Evolutionary conservation across 31 red algal species (phyloP), one percentile per base, ranked within the genome.

Genomic region (Asparagopsis taxiformis): DNA sequence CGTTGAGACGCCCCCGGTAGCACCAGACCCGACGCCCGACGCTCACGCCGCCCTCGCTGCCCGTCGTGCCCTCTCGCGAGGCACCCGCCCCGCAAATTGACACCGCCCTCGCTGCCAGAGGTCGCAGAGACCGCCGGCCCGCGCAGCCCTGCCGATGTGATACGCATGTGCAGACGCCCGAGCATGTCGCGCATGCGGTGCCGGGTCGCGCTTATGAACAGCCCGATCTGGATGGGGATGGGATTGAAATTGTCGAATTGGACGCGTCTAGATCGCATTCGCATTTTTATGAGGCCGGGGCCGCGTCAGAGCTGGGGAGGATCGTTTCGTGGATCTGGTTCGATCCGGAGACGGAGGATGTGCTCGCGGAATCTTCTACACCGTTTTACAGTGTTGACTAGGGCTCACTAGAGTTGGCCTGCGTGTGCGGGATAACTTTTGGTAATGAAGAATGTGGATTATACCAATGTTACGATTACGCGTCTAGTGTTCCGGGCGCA

Each of bases 181-280:
- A 86, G 41, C 82, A 86, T 69, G 64, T 75, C 25, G 82, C 82
- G 23, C 82, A 86, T 62, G 82, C 82, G n/a, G 82, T 86, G 37
- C 64, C 72, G 7, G 82, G 82, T 7, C 70, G 64, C 5, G 70
- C 52, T 38, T 81, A 81, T 51, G 38, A 69, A 11, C 49, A 61
- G 17, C 41, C 56, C 32, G 82, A 86, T 51, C 51, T 75, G 48
- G 70, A 74, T 24, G 80, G 67, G 41, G 80, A 72, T 8, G 80
- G 80, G 11, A 41, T 38, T 21, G 69, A 61, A 39, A 41, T 46
- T 20, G 84, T 88, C 3, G 55, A 46, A 36, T 50, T 88, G 22
- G 84, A 88, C 73, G 84, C 58, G 38, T 53, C 54, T 46, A 51
- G 62, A 13, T 72, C 64, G 11, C 84, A 88, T 52, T 65, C 64